phyloP scores from a whole-genome alignment of 192 early-diverging fungal species.

The Rhizophlyctis rosea region DNA sequence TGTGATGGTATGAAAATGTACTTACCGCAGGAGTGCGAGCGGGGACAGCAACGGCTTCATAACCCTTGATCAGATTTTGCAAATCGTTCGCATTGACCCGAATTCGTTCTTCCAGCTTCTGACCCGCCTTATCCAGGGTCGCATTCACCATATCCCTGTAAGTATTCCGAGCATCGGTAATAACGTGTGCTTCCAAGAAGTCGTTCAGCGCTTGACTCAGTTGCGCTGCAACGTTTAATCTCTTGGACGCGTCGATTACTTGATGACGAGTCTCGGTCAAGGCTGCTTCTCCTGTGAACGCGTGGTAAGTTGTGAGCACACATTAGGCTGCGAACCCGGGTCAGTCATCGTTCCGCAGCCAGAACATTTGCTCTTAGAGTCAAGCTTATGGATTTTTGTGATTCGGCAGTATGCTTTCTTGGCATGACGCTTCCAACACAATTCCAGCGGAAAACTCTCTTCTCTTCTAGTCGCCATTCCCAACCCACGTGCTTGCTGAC shows the following conservation, averaged over 20 bases:
- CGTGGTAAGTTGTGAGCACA: no score
- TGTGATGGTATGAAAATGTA: background rate
- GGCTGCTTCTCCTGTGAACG: constrained; percentile 23
- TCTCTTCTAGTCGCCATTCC: no score
- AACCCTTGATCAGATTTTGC: background rate
- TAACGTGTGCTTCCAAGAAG: constrained; percentile 13
- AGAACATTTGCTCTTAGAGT: no score
- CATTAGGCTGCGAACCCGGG: no score
- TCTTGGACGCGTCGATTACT: background rate
- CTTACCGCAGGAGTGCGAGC: background rate
- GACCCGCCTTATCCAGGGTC: background rate
- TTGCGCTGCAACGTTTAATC: constrained; percentile 13
- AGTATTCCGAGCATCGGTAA: background rate
- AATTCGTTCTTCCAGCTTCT: background rate
- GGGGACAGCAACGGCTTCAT: background rate
- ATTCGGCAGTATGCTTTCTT: no score
- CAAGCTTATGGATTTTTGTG: no score
- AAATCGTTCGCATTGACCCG: background rate
- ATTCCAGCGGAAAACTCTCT: no score
- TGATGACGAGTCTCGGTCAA: constrained; percentile 1
- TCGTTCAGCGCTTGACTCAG: constrained; percentile 11
- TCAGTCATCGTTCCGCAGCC: background rate
- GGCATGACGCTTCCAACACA: no score
- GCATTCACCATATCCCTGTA: constrained; percentile 20
- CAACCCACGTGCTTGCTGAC: no score